A percentile compares a stretch with the other conserved stretches of the same genome.
Conservation (phyloP, 1,284 basidiomycete species). For the Lentinus polychrous region DNA sequence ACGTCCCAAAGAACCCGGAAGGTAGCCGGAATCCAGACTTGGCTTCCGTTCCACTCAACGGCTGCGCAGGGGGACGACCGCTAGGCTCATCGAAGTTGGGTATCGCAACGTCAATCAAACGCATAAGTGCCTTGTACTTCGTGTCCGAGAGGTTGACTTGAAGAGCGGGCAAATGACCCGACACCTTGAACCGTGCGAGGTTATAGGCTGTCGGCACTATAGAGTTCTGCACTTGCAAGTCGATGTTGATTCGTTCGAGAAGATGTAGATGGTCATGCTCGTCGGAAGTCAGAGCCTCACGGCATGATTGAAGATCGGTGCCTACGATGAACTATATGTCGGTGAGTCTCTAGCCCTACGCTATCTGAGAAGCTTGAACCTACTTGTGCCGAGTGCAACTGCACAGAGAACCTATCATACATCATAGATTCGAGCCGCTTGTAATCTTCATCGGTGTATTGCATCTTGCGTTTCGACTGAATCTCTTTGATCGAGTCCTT, state of each 20-base stretch:
- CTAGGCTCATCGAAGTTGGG: conserved; percentile 66
- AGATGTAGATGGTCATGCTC: conserved; percentile 72
- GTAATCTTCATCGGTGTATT: conserved; percentile 90
- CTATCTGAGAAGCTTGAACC: conserved; percentile 8
- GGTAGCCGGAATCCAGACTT: conserved; percentile 40
- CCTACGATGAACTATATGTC: conserved; percentile 84
- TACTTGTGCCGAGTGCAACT: conserved; percentile 87
- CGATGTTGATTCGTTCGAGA: conserved; percentile 90
- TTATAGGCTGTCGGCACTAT: conserved; percentile 86
- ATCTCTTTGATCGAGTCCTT: conserved; percentile 79
- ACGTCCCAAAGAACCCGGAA: conserved; percentile 45
- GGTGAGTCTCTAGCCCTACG: neutral
- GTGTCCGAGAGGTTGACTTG: conserved; percentile 93
- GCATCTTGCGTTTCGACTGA: conserved; percentile 78
- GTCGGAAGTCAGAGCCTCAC: conserved; percentile 63
- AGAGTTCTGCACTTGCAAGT: conserved; percentile 88
- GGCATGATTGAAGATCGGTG: conserved; percentile 76
- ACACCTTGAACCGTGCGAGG: conserved; percentile 87
- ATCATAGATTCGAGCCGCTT: conserved; percentile 86
- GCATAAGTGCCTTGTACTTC: conserved; percentile 95
- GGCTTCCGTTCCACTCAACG: conserved; percentile 16
- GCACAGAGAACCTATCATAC: conserved; percentile 91
- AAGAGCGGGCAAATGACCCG: conserved; percentile 84
- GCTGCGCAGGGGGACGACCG: conserved; percentile 19
- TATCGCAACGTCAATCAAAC: conserved; percentile 86